Evolutionary conservation across 345 rosid species (phyloP).

Genomic region (Populus davidiana): DNA sequence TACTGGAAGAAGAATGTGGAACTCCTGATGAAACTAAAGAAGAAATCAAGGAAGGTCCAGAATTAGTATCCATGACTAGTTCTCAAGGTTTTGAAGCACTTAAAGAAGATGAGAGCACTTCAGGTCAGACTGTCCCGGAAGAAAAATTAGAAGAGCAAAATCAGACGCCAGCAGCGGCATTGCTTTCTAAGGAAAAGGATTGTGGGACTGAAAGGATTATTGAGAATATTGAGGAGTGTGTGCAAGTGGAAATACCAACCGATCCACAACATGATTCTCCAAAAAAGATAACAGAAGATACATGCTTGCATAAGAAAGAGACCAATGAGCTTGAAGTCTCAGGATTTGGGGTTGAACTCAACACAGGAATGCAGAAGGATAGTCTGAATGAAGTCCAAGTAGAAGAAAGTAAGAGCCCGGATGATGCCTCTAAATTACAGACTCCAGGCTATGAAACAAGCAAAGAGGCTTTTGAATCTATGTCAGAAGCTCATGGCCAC

Average conservation of each 20-base stretch:
- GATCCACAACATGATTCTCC: not conserved
- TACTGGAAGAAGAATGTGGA: not conserved
- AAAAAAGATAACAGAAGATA: not conserved
- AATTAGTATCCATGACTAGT: not conserved
- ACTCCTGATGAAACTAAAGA: not conserved
- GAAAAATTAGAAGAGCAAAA: constrained; percentile 27
- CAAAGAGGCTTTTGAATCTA: constrained; percentile 16
- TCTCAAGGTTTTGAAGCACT: constrained; percentile 3
- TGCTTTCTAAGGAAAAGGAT: constrained; percentile 2
- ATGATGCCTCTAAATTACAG: constrained; percentile 10
- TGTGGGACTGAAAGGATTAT: not conserved
- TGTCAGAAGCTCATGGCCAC: not conserved
- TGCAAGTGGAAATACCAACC: not conserved
- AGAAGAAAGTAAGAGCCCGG: constrained; percentile 12
- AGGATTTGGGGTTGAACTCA: not conserved
- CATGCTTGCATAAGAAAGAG: not conserved
- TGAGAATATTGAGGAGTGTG: not conserved
- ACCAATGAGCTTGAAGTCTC: not conserved
- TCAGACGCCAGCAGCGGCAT: constrained; percentile 8
- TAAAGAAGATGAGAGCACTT: constrained; percentile 11
- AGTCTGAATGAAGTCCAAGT: constrained; percentile 1
- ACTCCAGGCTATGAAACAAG: constrained; percentile 10
- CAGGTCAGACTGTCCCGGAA: constrained; percentile 16
- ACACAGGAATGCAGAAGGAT: constrained; percentile 7
- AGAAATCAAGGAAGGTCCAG: not conserved